Conservation (phyloP, 1,284 basidiomycete genomes). For the Bjerkandera adusta region DNA sequence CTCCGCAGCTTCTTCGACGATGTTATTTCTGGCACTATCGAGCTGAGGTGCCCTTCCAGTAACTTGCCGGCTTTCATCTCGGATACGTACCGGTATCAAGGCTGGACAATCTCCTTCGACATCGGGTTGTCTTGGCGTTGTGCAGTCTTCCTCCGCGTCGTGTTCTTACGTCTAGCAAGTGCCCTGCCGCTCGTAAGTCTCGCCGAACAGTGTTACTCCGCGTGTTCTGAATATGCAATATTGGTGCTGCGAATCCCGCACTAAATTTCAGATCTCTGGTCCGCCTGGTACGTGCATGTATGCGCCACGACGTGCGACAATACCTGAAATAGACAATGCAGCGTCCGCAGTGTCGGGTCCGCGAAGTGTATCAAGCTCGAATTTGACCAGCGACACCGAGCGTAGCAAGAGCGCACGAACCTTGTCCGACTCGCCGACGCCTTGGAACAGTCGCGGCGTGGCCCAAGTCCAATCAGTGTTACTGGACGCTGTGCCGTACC, state of each 20-base stretch:
- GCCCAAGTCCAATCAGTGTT: constrained; percentile 3
- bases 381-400: too few relatives aligned
- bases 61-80: constrained; percentile 29
- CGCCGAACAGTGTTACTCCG: not conserved
- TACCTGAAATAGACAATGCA: too few relatives aligned
- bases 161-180: constrained; percentile 9
- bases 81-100: constrained; percentile 15
- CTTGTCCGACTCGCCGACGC: too few relatives aligned
- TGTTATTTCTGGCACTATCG: constrained; percentile 21
- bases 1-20: constrained; percentile 26
- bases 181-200: constrained; percentile 4
- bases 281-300: not conserved
- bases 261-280: not conserved
- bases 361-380: too few relatives aligned
- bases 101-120: constrained; percentile 22
- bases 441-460: not conserved
- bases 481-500: constrained; percentile 11
- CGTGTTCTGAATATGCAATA: not conserved
- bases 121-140: constrained; percentile 31
- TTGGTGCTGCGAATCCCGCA: not conserved
- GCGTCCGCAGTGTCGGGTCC: not conserved
- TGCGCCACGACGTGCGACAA: too few relatives aligned
- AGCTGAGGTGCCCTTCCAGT: constrained; percentile 30
- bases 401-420: too few relatives aligned
- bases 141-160: constrained; percentile 24